Conservation (phyloP, 1,139 yeast species). For the Kurtzmaniella natalensis region DNA sequence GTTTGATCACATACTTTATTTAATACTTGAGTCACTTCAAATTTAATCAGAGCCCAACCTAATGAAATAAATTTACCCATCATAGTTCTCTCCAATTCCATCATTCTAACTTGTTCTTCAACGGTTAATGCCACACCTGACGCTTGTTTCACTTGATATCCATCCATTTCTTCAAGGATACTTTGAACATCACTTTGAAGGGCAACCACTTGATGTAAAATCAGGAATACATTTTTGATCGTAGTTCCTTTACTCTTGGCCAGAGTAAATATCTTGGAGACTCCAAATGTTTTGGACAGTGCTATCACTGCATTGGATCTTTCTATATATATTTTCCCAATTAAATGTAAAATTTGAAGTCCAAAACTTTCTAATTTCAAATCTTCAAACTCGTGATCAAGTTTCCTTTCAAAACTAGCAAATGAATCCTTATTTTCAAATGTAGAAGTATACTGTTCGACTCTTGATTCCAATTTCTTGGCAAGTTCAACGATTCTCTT, state of each 20-base stretch:
- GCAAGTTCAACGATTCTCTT: slow-evolving; percentile 53
- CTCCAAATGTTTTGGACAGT: slow-evolving; percentile 41
- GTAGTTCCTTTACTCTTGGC: slow-evolving; percentile 38
- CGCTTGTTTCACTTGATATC: slow-evolving; percentile 30
- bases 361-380: slow-evolving; percentile 48
- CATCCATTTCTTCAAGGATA: slow-evolving; percentile 44
- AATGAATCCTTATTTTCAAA: slow-evolving; percentile 27
- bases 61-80: slow-evolving; percentile 74
- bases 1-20: slow-evolving; percentile 62
- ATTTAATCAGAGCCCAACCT: slow-evolving; percentile 77
- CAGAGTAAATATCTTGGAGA: slow-evolving; percentile 49
- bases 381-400: slow-evolving; percentile 58
- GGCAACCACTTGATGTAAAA: slow-evolving; percentile 39
- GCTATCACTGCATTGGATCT: slow-evolving; percentile 48
- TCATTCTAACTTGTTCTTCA: slow-evolving; percentile 49
- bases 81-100: slow-evolving; percentile 59
- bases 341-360: slow-evolving; percentile 43
- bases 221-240: slow-evolving; percentile 35
- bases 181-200: slow-evolving; percentile 39
- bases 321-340: slow-evolving; percentile 60
- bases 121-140: slow-evolving; percentile 29
- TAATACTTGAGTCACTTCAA: slow-evolving; percentile 64
- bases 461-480: slow-evolving; percentile 39
- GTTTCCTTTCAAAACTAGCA: slow-evolving; percentile 32
- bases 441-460: slow-evolving; percentile 33